These are phyloP conservation scores for Blumeriella jaapii DNA, from an alignment of 2,329 filamentous ascomycete genomes.

Conservation along the genomic window DNA sequence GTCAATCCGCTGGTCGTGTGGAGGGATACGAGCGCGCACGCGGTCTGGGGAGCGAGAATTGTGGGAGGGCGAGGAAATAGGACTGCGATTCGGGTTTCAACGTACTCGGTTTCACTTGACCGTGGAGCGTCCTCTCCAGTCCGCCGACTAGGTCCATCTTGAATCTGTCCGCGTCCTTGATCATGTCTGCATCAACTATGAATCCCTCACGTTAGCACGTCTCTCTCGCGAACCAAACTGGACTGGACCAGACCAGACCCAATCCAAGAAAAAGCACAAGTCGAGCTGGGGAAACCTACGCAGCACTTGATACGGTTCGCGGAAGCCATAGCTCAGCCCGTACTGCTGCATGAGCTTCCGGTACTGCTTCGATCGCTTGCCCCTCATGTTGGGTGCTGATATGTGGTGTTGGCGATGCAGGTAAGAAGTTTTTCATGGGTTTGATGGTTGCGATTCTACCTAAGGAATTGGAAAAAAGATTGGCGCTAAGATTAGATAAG, in stretches of 20 bases:
- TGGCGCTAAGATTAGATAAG: slow-evolving; percentile 4
- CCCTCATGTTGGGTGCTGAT: slow-evolving; percentile 42
- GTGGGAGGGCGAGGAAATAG: too few relatives aligned
- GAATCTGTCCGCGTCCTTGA: slow-evolving; percentile 68
- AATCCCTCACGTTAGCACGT: too few relatives aligned
- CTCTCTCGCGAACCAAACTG: too few relatives aligned
- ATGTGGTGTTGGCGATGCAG: not conserved
- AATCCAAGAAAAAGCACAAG: too few relatives aligned
- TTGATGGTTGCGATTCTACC: too few relatives aligned
- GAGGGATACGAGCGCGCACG: too few relatives aligned
- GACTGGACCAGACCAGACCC: too few relatives aligned
- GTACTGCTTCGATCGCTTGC: slow-evolving; percentile 62
- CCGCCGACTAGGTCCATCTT: slow-evolving; percentile 80
- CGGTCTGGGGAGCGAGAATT: too few relatives aligned
- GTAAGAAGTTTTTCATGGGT: not conserved
- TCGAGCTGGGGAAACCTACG: too few relatives aligned
- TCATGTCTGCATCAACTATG: slow-evolving; percentile 70
- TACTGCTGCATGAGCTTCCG: slow-evolving; percentile 92
- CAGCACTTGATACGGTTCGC: slow-evolving; percentile 86
- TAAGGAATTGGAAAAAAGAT: not conserved
- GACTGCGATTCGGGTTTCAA: too few relatives aligned
- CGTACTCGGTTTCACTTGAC: slow-evolving; percentile 67
- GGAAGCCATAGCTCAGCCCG: slow-evolving; percentile 77
- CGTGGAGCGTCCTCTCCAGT: slow-evolving; percentile 74
- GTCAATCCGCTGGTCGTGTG: too few relatives aligned